Conservation (phyloP, 352 stramenopile genomes). For the Pythium monospermum region DNA sequence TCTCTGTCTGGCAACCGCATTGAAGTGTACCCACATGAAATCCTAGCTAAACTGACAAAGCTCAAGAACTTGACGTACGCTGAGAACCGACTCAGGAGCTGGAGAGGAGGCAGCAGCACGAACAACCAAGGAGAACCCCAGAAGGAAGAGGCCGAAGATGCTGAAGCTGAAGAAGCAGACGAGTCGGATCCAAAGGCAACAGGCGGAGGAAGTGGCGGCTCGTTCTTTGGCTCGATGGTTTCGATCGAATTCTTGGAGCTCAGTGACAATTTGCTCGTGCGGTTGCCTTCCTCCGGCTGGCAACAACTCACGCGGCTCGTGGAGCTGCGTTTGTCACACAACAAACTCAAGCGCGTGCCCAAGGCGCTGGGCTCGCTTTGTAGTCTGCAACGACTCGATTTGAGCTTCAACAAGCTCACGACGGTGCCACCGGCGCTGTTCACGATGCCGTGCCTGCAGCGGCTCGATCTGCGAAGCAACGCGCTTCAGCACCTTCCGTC, state of each 20-base stretch:
- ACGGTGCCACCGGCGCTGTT: conserved; percentile 25
- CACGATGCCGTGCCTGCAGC: conserved; percentile 13
- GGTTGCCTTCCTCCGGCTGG: conserved; percentile 30
- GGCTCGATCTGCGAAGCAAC: conserved; percentile 36
- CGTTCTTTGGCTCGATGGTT: conserved; percentile 21
- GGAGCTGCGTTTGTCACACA: conserved; percentile 39
- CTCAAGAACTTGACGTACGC: conserved; percentile 35
- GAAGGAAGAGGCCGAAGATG: conserved; percentile 3
- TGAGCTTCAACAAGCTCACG: conserved; percentile 37
- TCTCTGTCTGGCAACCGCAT: conserved; percentile 41
- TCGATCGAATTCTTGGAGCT: conserved; percentile 41
- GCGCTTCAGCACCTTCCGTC: conserved; percentile 26
- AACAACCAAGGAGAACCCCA: too few species aligned
- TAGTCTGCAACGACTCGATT: conserved; percentile 34
- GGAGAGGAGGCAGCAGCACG: conserved; percentile 14
- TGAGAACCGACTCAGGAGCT: conserved; percentile 43
- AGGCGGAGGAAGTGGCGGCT: too few species aligned
- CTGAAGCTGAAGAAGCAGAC: conserved; percentile 14
- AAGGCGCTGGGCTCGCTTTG: conserved; percentile 17
- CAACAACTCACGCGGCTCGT: conserved; percentile 21
- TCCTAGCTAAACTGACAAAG: conserved; percentile 14
- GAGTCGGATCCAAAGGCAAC: not conserved
- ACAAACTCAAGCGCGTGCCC: conserved; percentile 35
- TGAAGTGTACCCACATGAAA: conserved; percentile 29
- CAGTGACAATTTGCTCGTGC: conserved; percentile 31